phyloP scores from a whole-genome alignment of 1,284 basidiomycete species.

The Sanguinoderma infundibulare region DNA sequence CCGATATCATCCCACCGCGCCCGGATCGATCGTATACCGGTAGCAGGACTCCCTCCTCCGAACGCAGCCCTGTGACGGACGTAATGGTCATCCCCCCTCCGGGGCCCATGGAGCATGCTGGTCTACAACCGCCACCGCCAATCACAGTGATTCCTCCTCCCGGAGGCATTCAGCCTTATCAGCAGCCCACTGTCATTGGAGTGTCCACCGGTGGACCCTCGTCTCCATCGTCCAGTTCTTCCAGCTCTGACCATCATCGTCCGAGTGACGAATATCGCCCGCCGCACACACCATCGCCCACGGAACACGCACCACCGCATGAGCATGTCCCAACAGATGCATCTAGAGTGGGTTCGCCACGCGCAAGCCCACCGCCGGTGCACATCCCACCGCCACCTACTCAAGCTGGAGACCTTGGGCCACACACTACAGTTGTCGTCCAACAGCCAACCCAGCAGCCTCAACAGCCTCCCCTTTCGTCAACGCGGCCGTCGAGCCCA shows the following conservation, averaged over 20 bases:
- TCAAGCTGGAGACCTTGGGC: background rate
- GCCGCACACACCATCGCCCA: background rate
- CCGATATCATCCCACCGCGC: slow-evolving; percentile 5
- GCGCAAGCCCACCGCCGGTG: background rate
- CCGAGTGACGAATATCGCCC: background rate
- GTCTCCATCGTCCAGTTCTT: background rate
- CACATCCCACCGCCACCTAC: background rate
- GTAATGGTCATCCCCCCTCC: slow-evolving; percentile 2
- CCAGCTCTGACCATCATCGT: background rate
- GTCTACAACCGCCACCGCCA: background rate
- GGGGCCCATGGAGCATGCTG: slow-evolving; percentile 1
- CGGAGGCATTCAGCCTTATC: background rate
- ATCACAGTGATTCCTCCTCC: slow-evolving; percentile 24
- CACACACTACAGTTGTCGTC: background rate
- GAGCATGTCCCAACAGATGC: background rate
- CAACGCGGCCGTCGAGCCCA: background rate
- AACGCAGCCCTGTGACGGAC: background rate
- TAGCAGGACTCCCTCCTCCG: background rate
- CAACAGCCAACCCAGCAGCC: background rate
- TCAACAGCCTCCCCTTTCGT: background rate
- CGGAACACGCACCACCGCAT: background rate
- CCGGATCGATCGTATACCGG: background rate
- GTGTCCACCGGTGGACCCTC: background rate
- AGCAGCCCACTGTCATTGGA: background rate
- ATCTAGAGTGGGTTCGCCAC: background rate